Conservation (phyloP, 2,329 filamentous ascomycete genomes). For the Fusarium domesticum region DNA sequence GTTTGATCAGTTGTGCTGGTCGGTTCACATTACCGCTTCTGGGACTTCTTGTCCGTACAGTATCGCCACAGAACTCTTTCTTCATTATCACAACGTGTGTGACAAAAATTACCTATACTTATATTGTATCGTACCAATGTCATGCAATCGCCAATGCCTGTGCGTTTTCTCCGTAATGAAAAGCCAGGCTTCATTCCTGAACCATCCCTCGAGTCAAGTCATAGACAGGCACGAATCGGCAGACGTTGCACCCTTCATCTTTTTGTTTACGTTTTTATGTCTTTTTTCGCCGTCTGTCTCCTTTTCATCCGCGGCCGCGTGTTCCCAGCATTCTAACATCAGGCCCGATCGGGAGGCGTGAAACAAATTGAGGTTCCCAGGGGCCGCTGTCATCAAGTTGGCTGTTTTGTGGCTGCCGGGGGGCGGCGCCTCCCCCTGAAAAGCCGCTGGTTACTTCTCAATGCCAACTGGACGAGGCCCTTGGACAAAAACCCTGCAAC, state of each 20-base stretch:
- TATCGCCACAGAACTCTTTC: too few relatives aligned
- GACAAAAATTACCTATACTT: background rate
- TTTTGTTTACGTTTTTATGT: too few relatives aligned
- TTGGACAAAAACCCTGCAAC: too few relatives aligned
- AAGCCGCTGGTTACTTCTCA: constrained; percentile 8
- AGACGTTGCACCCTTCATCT: too few relatives aligned
- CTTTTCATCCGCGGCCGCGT: constrained; percentile 15
- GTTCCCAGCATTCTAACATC: constrained; percentile 3
- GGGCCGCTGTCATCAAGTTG: constrained; percentile 19
- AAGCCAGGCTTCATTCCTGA: too few relatives aligned
- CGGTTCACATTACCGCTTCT: too few relatives aligned
- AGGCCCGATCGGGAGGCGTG: constrained; percentile 26
- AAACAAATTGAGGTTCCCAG: constrained; percentile 17
- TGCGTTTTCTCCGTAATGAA: background rate
- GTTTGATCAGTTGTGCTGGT: too few relatives aligned
- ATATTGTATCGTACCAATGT: background rate
- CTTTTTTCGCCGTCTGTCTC: constrained; percentile 5
- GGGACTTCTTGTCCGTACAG: too few relatives aligned
- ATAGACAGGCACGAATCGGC: constrained; percentile 9
- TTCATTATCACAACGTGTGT: too few relatives aligned
- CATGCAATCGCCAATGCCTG: background rate
- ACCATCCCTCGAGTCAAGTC: too few relatives aligned
- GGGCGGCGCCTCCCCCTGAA: constrained; percentile 28
- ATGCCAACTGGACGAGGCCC: constrained; percentile 13
- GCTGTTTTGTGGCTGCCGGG: constrained; percentile 17